Evolutionary conservation across 176 grass and related monocot species (phyloP).

Genomic region (Chloris gayana): DNA sequence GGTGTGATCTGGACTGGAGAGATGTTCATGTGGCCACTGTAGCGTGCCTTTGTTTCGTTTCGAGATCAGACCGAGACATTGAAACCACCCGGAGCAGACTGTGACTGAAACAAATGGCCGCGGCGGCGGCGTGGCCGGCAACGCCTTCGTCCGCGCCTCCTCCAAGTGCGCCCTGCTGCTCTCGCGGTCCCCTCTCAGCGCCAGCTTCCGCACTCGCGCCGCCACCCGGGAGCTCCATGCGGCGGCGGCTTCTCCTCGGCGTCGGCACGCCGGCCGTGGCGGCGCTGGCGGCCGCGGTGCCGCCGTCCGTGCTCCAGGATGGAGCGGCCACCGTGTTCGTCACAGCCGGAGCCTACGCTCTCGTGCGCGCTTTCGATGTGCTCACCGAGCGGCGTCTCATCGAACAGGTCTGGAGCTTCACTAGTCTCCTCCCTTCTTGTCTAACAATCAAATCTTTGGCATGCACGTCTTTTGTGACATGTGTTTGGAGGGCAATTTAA

Average conservation of each 20-base stretch:
- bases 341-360: slow-evolving; percentile 69
- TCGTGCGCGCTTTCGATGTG: slow-evolving; percentile 68
- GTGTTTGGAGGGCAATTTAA: background rate
- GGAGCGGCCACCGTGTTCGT: slow-evolving; percentile 47
- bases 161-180: slow-evolving; percentile 33
- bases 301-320: slow-evolving; percentile 55
- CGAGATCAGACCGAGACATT: too few relatives aligned
- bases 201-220: background rate
- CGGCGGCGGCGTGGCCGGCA: slow-evolving; percentile 15
- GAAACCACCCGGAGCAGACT: too few relatives aligned
- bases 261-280: slow-evolving; percentile 30
- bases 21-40: too few relatives aligned
- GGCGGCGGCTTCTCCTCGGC: slow-evolving; percentile 22
- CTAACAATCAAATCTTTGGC: background rate
- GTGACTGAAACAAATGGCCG: slow-evolving; percentile 4
- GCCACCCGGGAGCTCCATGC: background rate
- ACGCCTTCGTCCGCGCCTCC: background rate
- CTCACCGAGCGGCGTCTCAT: slow-evolving; percentile 65
- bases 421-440: background rate
- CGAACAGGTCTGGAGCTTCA: slow-evolving; percentile 61
- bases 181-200: background rate
- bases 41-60: too few relatives aligned
- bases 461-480: background rate
- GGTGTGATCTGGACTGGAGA: too few relatives aligned
- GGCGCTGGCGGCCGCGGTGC: slow-evolving; percentile 32